Evolutionary conservation across 352 stramenopile species (phyloP), one percentile per base, ranked within the genome.

Genomic region (Hyaloperonospora arabidopsidis): DNA sequence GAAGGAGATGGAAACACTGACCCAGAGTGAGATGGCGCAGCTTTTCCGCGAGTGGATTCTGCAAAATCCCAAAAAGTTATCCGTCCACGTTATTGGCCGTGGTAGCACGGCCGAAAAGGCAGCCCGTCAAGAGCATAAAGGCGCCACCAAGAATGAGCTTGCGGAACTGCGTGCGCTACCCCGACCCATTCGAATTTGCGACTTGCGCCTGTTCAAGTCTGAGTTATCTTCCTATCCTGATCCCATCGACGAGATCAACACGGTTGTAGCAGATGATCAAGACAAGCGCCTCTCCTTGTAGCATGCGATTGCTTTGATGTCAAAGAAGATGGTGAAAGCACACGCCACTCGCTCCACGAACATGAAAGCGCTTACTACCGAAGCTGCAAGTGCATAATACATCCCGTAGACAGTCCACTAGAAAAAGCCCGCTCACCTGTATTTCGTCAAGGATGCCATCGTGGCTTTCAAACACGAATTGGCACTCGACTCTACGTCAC

Each of bases 331-430:
- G 4, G 25, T 10, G 25, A 8, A 4, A 32, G 25, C 25, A 32
- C 8, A 32, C 25, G 25, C 8, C 25, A 32, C 50, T 48, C 36
- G 28, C 25, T 52, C 46, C 45, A 63, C 45, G 63, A 29, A 40
- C 45, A 28, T 63, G 48, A 34, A 63, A 59, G 51, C 35, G 62
- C 59, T 70, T 52, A 23, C 35, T 41, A 18, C 38, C 44, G 63
- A 45, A 61, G 53, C 48, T 54, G 13, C 35, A 18, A 2, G 35
- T 18, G 35, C 84, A 70, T 97, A 97, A 68, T 86, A 97, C 72
- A 97, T 91, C 79, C 89, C 86, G 58, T 97, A 95, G 57, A 95
- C 76, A 23, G 85, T 96, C 76, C 95, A 88, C 63, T 28, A 70
- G 61, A 43, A 93, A 69, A 28, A 8, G 25, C 25, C 8, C 25